Percentiles rank a stretch among this genome's conserved stretches.
phyloP scores from a whole-genome alignment of 768 basidiomycete species.

The Auriculariales sp. region DNA sequence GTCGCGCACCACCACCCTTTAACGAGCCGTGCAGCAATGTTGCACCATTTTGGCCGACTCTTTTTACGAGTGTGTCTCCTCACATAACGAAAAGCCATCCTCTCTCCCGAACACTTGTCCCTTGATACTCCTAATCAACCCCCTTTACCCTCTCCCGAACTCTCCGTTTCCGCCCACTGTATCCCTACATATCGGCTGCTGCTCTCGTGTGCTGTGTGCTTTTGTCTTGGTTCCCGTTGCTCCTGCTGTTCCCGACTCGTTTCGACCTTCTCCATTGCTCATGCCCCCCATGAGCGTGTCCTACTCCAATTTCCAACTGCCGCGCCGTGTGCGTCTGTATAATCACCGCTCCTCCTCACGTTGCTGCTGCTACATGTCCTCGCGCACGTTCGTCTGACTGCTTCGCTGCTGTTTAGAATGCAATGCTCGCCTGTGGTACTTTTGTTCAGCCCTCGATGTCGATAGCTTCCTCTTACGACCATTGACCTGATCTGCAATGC shows the following conservation, averaged over 20 bases:
- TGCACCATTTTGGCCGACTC: not conserved
- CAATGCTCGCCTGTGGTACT: no score
- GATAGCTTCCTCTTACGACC: not conserved
- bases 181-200: not conserved
- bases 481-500: not conserved
- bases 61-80: not conserved
- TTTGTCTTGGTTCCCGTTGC: not conserved
- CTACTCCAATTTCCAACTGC: no score
- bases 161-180: not conserved
- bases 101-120: not conserved
- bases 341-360: not conserved
- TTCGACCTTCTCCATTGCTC: not conserved
- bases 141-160: not conserved
- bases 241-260: not conserved
- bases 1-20: no score
- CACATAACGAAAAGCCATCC: not conserved
- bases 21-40: not conserved
- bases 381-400: no score
- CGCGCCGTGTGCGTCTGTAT: not conserved
- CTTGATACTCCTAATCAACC: not conserved
- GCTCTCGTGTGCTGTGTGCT: not conserved
- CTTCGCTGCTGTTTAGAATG: no score
- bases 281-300: no score
- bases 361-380: not conserved
- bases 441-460: no score